Conservation (phyloP, 345 rosid genomes). For the Brassica cretica region DNA sequence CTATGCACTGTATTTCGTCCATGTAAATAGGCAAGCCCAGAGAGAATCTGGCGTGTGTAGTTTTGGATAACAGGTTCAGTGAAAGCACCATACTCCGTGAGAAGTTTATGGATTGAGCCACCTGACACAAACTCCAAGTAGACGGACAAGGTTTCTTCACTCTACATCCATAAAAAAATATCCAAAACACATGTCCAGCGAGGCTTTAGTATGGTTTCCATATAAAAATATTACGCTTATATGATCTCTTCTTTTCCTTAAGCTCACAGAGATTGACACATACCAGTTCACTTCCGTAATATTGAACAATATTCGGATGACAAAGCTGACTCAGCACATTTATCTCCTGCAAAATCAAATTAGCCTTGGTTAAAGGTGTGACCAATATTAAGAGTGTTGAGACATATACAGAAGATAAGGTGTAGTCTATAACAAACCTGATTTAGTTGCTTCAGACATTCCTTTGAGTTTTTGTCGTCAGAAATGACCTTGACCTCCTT, state of each 20-base stretch:
- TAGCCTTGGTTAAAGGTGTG: slow-evolving; percentile 2
- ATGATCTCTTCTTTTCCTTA: slow-evolving; percentile 21
- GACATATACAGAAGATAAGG: not conserved
- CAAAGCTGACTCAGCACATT: slow-evolving; percentile 82
- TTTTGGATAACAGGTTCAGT: slow-evolving; percentile 92
- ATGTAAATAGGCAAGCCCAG: slow-evolving; percentile 89
- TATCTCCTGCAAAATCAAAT: slow-evolving; percentile 67
- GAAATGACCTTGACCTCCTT: slow-evolving; percentile 85
- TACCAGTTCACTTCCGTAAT: slow-evolving; percentile 97
- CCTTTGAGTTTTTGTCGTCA: slow-evolving; percentile 82
- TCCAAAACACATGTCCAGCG: slow-evolving; percentile 24
- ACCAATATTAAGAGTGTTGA: not conserved
- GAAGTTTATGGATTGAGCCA: slow-evolving; percentile 94
- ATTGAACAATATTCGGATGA: slow-evolving; percentile 89
- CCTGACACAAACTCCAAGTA: slow-evolving; percentile 95
- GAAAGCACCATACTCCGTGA: slow-evolving; percentile 90
- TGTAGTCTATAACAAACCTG: slow-evolving; percentile 47
- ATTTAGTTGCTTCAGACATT: slow-evolving; percentile 85
- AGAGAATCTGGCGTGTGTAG: slow-evolving; percentile 83
- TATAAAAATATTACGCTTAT: slow-evolving; percentile 7
- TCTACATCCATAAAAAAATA: slow-evolving; percentile 48
- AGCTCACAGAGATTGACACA: slow-evolving; percentile 22
- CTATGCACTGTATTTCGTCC: slow-evolving; percentile 93
- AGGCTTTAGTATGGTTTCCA: slow-evolving; percentile 28
- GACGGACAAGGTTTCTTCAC: slow-evolving; percentile 86